Conservation (phyloP, 148 eudicot genomes). For the Vaccinium myrtillus region DNA sequence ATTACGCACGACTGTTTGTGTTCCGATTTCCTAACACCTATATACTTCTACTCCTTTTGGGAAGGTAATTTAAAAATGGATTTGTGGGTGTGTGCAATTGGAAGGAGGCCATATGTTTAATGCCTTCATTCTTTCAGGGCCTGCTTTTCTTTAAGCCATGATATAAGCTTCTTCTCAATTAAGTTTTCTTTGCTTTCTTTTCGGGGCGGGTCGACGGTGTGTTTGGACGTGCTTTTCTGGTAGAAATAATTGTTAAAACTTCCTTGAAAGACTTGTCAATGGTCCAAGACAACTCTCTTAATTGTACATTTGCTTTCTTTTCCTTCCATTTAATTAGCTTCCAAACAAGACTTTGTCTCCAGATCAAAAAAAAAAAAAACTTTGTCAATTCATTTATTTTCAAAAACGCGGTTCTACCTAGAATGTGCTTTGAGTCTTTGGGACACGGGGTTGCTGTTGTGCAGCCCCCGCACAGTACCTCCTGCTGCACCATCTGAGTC, state of each 20-base stretch:
- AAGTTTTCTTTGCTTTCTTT: background rate
- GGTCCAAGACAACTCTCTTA: background rate
- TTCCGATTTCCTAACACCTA: too few relatives aligned
- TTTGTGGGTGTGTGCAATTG: too few relatives aligned
- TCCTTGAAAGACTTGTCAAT: conserved; percentile 7
- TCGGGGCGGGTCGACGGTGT: background rate
- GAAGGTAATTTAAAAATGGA: too few relatives aligned
- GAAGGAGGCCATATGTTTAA: too few relatives aligned
- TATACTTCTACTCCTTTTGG: too few relatives aligned
- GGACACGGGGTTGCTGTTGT: too few relatives aligned
- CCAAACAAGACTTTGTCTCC: background rate
- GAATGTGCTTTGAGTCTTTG: background rate
- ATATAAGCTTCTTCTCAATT: background rate
- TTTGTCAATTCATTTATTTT: background rate
- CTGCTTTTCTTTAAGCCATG: background rate
- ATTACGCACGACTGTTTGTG: too few relatives aligned
- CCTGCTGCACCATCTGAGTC: too few relatives aligned
- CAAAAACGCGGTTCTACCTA: background rate
- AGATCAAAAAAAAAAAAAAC: background rate
- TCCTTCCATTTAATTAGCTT: background rate
- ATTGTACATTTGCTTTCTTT: background rate
- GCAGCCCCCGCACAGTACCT: too few relatives aligned
- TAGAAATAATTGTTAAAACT: background rate
- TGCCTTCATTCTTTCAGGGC: background rate
- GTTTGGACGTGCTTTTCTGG: background rate